Conservation (phyloP, 331 rosid genomes). For the Saraca asoca region DNA sequence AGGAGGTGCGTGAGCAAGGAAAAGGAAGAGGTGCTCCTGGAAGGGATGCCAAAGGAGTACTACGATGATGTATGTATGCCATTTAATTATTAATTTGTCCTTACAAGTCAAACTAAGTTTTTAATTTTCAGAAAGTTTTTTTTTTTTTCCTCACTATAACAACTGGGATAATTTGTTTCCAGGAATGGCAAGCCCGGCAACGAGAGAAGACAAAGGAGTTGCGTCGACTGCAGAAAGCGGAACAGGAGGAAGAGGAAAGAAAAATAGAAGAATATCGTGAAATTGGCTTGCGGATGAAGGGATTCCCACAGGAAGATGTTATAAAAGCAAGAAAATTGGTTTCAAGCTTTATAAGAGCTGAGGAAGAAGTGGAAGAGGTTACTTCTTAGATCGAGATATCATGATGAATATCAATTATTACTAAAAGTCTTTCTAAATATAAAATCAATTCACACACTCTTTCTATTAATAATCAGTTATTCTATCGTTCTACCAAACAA, state of each 20-base stretch:
- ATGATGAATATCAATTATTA: too few relatives aligned
- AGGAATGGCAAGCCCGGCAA: constrained; percentile 95
- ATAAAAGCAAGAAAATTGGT: constrained; percentile 73
- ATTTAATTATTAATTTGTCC: neutral
- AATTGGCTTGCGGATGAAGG: constrained; percentile 76
- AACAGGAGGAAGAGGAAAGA: constrained; percentile 82
- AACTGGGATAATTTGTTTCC: too few relatives aligned
- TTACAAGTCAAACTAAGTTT: too few relatives aligned
- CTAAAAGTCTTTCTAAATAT: too few relatives aligned
- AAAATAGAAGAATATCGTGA: constrained; percentile 81
- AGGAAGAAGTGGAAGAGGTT: constrained; percentile 97
- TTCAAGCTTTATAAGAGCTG: constrained; percentile 73
- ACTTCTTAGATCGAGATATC: constrained; percentile 18
- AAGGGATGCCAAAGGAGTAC: constrained; percentile 86
- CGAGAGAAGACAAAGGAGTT: constrained; percentile 73
- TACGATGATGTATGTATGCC: constrained; percentile 77
- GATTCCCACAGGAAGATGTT: constrained; percentile 82
- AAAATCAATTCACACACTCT: too few relatives aligned
- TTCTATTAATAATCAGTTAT: too few relatives aligned
- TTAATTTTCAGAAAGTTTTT: too few relatives aligned
- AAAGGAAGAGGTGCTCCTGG: constrained; percentile 63
- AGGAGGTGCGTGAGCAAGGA: constrained; percentile 55
- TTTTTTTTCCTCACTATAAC: too few relatives aligned
- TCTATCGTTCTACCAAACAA: too few relatives aligned
- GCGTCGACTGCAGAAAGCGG: constrained; percentile 53